Base-by-base conservation (phyloP, 257 asterid genomes). In the Solanum pennellii region DNA sequence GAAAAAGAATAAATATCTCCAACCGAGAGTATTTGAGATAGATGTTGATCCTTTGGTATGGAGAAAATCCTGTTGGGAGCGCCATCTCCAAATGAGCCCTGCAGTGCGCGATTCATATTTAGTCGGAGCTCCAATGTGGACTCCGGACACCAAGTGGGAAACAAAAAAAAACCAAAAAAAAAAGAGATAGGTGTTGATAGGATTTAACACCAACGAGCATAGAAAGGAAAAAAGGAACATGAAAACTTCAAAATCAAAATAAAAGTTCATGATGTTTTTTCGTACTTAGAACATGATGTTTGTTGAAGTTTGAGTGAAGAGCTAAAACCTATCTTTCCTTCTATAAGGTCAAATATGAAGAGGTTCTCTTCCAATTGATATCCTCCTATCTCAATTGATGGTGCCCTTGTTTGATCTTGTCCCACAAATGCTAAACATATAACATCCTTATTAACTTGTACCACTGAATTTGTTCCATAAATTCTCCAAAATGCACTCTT, bases 311-410 rank as follows among this genome's bases (percentile, higher is more conserved):
- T 69, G 80, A 93, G 89, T 0, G 93, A 87, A 23, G 94, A 91
- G 79, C 89, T 91, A 41, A 92, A 88, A 37, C 95, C 93, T 76
- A 92, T 82, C 88, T 93, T 91, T 23, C 83, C 87, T 39, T 74
- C 16, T 23, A 84, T 84, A 14, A 90, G 66, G 89, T 93, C 96
- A 86, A 93, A 92, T 87, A 88, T 23, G 89, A 91, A 79, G 3
- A 91, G 88, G 52, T 91, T 91, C 39, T 92, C 92, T 90, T 90
- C 92, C 90, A 93, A 87, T 72, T 91, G 96, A 79, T 87, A 86
- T 11, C 89, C 89, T 20, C 96, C 93, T 9, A 93, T 87, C 85
- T 89, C 93, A 16, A 93, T 87, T 12, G 89, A 45, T 29, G 89
- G 72, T 21, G 79, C 83, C 16, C 90, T 86, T 6, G 39, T 74